A percentile compares a stretch with the other conserved stretches of the same genome.
Evolutionary conservation across 305 asterid genomes (phyloP).

Genomic region (Nicotiana rustica): DNA sequence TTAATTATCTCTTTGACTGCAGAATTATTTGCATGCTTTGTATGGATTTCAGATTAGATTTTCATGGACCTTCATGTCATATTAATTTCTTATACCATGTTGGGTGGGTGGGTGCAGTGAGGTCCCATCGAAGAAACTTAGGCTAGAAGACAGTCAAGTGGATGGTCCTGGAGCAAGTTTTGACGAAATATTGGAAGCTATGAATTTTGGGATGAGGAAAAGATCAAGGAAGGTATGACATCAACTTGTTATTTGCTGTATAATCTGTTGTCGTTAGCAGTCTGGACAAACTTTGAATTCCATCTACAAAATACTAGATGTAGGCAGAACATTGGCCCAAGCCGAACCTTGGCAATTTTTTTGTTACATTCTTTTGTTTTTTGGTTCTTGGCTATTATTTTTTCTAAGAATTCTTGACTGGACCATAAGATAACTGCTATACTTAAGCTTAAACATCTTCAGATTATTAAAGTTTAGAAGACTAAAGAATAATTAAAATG

Average conservation of each 20-base stretch:
- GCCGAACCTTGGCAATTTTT: slow-evolving; percentile 6
- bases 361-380: not conserved
- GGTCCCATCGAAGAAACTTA: slow-evolving; percentile 59
- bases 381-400: slow-evolving; percentile 5
- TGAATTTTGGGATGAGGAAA: slow-evolving; percentile 65
- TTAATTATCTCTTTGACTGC: slow-evolving; percentile 27
- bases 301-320: slow-evolving; percentile 21
- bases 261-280: slow-evolving; percentile 13
- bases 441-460: not conserved
- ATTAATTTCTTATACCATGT: not conserved
- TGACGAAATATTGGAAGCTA: slow-evolving; percentile 76
- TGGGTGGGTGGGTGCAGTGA: slow-evolving; percentile 46
- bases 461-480: not conserved
- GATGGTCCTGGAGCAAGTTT: slow-evolving; percentile 61
- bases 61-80: not conserved
- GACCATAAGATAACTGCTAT: not conserved
- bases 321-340: slow-evolving; percentile 21
- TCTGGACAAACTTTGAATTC: slow-evolving; percentile 14
- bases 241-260: slow-evolving; percentile 22
- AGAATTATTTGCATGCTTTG: slow-evolving; percentile 14
- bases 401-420: not conserved
- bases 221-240: slow-evolving; percentile 68
- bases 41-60: not conserved
- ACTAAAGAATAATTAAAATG: not conserved
- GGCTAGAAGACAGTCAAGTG: slow-evolving; percentile 52